Base-by-base conservation (phyloP, 2,329 filamentous ascomycete genomes). In the Chrysoporthe puriensis region DNA sequence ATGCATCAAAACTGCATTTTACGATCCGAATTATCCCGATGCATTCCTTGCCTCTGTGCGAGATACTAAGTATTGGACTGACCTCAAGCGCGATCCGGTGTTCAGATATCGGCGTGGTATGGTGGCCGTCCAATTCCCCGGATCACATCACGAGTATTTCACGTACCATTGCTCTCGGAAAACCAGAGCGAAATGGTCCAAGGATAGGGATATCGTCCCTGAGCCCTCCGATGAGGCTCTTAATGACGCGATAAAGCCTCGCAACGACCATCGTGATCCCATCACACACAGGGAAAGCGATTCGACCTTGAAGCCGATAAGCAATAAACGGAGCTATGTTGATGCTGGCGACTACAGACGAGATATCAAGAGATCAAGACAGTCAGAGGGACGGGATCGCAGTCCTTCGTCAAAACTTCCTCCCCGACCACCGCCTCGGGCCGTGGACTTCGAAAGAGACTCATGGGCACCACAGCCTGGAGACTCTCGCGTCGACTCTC, bases 1-100 rank as follows among this genome's bases (percentile, higher is more conserved):
- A 26, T 79, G 77, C 65, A 78, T 84, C 59, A 79, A 80, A 56
- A 85, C 83, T 2, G 76, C 79, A 34, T 84, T 80, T 71, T 80
- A 81, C 64, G 79, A 76, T 32, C 77, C 79, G 44, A 77, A 81
- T 21, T 82, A 84, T 67, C 68, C 78, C 21, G 77, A 79, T 42
- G 79, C 82, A 16, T 85, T 82, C 70, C 73, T 71, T n/a, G 73
- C 76, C 40, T 79, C 79, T 36, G 78, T 84, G 44, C 77, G 81
- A 57, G 77, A 79, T 46, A 78, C 79, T 1, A 72, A 75, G 18
- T 75, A 79, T 63, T 85, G 83, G 81, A 64, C 73, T 32, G 73
- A 71, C 7, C 66, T 82, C 62, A 77, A 80, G 68, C 73, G 78
- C 44, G 83, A 85, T 71, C 83, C 83, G 2, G 79, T 78, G 2